Base-by-base conservation (phyloP, 768 basidiomycete genomes). In the Coprinellus micaceus region DNA sequence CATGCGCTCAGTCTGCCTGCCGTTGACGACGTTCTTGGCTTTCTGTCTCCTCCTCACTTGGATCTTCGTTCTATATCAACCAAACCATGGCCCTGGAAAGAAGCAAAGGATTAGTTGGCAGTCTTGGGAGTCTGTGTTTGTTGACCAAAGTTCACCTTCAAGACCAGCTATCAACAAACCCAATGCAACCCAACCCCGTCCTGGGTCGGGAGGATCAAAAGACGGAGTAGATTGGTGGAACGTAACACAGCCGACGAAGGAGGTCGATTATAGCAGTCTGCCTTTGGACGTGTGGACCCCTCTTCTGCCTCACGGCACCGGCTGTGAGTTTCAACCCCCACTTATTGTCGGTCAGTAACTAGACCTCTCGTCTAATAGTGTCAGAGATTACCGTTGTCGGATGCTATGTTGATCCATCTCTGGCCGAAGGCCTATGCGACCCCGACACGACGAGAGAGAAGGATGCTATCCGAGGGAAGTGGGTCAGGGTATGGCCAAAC, bases 401-500 rank as follows among this genome's bases (percentile, higher is more conserved):
- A 19, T 97, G 94, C 64, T 70, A 86, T 47, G 67, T 91, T 39
- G 75, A 86, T 26, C 86, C 91, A 2, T 73, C 68, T 2, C 69
- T 85, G 37, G 73, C 77, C 15, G 76, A 74, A 0, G 79, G 82
- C 24, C 59, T 89, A 11, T 98, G 94, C 66, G 70, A 71, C 0
- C 94, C 94, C 0, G 67, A 76, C 1, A 81, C 87, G 1, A 91
- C 84, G 1, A 74, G 76, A 11, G 88, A 91, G 65, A 70, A 87
- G 47, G 89, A 94, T 65, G 85, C 87, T 4, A 81, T 85, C 62
- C 84, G 80, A 61, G 89, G 89, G 0, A 90, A 87, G 63, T 99
- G 96, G 96, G 92, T 96, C 1, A 83, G 89, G 13, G 87, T 99
- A 12, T 84, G 84, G 37, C 79, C 83, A 44, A 89, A 98, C 72